Base-by-base conservation (phyloP, 2,329 filamentous ascomycete genomes). In the Claviceps spartinae region DNA sequence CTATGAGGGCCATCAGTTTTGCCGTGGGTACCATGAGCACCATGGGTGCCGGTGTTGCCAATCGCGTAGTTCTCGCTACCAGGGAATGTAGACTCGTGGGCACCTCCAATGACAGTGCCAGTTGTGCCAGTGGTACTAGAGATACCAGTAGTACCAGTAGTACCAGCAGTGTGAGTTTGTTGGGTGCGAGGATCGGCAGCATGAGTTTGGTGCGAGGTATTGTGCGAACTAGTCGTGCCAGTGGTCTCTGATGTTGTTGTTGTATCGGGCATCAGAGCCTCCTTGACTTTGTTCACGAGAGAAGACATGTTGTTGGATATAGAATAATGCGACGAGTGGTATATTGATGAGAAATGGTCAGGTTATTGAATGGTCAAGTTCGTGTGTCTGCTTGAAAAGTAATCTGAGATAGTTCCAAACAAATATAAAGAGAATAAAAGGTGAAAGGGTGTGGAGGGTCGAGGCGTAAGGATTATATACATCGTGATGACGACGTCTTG, bases 251-350 rank as follows among this genome's bases (percentile, higher is more conserved):
- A 34, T 11, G 26, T 30, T 9, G 30, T 34, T 34, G 30, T 34
- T 34, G 73, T 69, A 65, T 74, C 69, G 55, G 69, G 66, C 60
- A 69, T 62, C 54, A 79, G 63, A 56, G 69, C 74, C 4, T 79
- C 75, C 73, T 80, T 80, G 64, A 79, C 72, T 67, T 80, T 80
- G 71, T 80, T 74, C 62, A 79, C 65, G 61, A 81, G 67, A 59
- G 67, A 66, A 65, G 77, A 78, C 77, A 80, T 81, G 62, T 43
- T 34, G 54, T 44, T 24, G 48, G 52, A 26, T 47, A 14, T 50
- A 42, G 41, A 18, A 26, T n/a, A 42, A 26, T 2, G 8, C 9
- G 47, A 22, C 30, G 14, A n/a, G 41, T 22, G 16, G 30, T 54
- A 26, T 54, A n/a, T 40, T 53, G 50, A 50, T 53, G n/a, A 3